Conservation (phyloP, 495 filamentous ascomycete genomes). For the Chaetomium tenue region DNA sequence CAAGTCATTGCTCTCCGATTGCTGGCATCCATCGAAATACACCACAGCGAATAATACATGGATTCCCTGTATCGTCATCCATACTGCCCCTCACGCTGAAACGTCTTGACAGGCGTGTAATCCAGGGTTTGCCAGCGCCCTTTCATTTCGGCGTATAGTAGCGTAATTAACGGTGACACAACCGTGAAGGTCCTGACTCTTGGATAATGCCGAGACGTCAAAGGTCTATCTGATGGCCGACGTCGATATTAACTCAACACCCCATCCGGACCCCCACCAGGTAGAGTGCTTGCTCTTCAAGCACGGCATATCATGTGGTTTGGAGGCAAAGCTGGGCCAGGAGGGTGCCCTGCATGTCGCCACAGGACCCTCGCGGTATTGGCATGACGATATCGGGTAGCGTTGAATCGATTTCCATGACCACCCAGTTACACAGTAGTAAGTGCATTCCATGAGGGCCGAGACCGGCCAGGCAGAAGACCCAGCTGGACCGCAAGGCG, state of each 20-base stretch:
- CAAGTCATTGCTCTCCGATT: neutral
- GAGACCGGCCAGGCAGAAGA: neutral
- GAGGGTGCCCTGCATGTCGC: neutral
- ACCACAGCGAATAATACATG: neutral
- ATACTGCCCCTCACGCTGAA: constrained; percentile 7
- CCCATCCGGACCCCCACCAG: neutral
- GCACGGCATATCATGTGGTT: neutral
- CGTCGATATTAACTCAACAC: neutral
- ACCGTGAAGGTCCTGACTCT: neutral
- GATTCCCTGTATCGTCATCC: neutral
- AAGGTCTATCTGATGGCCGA: neutral
- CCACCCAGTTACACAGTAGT: neutral
- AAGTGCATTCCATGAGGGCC: neutral
- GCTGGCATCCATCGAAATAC: neutral
- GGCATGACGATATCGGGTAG: neutral
- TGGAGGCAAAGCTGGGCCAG: neutral
- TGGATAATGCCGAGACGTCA: constrained; percentile 7
- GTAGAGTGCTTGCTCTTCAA: neutral
- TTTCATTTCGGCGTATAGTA: constrained; percentile 12
- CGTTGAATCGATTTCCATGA: neutral
- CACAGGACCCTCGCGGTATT: constrained; percentile 1
- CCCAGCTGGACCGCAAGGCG: constrained; percentile 1
- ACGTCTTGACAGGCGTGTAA: constrained; percentile 2
- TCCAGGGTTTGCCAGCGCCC: constrained; percentile 1
- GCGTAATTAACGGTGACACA: neutral